Conservation (phyloP, 208 protist genomes). For the Wallacemonas collosoma region DNA sequence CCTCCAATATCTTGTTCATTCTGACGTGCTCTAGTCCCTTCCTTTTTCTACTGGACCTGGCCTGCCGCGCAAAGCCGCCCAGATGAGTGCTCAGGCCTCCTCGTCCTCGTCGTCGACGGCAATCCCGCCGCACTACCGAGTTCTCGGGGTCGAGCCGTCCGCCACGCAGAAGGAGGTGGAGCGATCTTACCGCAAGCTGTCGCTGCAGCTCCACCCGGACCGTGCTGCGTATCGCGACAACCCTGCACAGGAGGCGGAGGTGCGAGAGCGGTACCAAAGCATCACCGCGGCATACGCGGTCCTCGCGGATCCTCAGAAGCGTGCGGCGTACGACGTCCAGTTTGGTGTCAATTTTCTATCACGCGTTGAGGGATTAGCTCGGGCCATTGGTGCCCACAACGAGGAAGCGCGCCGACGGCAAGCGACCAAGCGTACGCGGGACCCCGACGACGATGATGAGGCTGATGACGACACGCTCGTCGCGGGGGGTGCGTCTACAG, state of each 20-base stretch:
- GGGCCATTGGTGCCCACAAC: slow-evolving; percentile 44
- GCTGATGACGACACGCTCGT: slow-evolving; percentile 15
- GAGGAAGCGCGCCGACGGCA: slow-evolving; percentile 18
- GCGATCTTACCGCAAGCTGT: slow-evolving; percentile 63
- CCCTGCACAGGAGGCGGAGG: slow-evolving; percentile 25
- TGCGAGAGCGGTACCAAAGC: slow-evolving; percentile 52
- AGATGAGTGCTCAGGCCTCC: not conserved
- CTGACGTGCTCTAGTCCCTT: not conserved
- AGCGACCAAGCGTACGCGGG: not conserved
- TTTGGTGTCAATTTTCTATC: slow-evolving; percentile 75
- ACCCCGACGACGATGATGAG: not conserved
- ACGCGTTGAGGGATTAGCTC: slow-evolving; percentile 37
- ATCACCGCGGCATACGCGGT: slow-evolving; percentile 79
- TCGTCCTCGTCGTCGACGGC: not conserved
- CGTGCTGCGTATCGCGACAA: slow-evolving; percentile 57
- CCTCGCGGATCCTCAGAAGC: slow-evolving; percentile 64
- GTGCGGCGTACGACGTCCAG: slow-evolving; percentile 67
- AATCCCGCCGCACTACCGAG: slow-evolving; percentile 55
- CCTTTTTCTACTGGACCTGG: not conserved
- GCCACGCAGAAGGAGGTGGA: slow-evolving; percentile 54
- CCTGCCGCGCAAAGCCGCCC: not conserved
- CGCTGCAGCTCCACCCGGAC: slow-evolving; percentile 79
- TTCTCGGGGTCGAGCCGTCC: slow-evolving; percentile 62
- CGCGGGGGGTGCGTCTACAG: no score
- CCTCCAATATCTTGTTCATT: not conserved